These are phyloP conservation scores for Tagetes erecta DNA, from an alignment of 129 eudicot species.

Conservation along the genomic window DNA sequence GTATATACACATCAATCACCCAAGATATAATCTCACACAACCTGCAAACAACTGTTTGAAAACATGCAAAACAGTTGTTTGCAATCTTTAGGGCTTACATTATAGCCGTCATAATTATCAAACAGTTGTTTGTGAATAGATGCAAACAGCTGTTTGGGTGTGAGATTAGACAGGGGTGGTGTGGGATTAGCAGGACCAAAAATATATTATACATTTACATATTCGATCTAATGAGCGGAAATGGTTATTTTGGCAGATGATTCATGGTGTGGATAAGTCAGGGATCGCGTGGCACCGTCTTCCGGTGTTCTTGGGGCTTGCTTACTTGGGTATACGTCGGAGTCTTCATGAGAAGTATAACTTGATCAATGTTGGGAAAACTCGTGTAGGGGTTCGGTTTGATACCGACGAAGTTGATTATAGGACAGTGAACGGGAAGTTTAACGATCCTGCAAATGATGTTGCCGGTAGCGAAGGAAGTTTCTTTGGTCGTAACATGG, in stretches of 20 bases:
- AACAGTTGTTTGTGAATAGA: too few relatives aligned
- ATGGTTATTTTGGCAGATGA: constrained; percentile 28
- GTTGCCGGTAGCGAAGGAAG: constrained; percentile 40
- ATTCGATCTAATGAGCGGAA: background rate
- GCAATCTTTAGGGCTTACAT: too few relatives aligned
- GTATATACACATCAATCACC: too few relatives aligned
- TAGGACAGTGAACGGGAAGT: constrained; percentile 44
- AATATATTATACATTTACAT: background rate
- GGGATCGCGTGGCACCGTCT: constrained; percentile 53
- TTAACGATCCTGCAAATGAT: constrained; percentile 44
- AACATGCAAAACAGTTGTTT: too few relatives aligned
- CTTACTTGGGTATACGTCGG: constrained; percentile 57
- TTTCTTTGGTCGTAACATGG: constrained; percentile 64
- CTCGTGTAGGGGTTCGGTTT: constrained; percentile 35
- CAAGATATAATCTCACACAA: too few relatives aligned
- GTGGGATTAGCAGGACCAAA: background rate
- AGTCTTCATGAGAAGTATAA: constrained; percentile 57
- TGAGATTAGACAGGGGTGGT: too few relatives aligned
- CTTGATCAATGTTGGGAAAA: constrained; percentile 51
- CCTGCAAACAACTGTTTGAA: too few relatives aligned
- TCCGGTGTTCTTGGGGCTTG: constrained; percentile 55
- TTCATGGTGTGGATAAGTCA: constrained; percentile 48
- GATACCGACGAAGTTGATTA: constrained; percentile 33
- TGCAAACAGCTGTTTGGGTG: too few relatives aligned
- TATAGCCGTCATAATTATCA: too few relatives aligned